These are phyloP conservation scores for Boletellus deceptivus DNA, from an alignment of 1,284 basidiomycete genomes.

Conservation along the genomic window DNA sequence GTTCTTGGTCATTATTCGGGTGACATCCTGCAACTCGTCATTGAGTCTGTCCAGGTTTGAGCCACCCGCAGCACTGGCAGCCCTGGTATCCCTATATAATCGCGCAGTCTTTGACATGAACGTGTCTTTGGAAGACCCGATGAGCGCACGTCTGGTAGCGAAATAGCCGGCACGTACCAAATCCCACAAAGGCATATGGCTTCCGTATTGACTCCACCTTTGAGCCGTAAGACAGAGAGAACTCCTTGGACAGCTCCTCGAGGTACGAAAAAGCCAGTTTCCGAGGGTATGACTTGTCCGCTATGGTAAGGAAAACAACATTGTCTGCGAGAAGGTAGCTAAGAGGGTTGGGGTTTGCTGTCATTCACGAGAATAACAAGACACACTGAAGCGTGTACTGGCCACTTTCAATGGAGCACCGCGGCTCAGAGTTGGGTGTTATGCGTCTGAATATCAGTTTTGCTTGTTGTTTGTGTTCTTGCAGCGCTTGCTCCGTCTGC, in stretches of 20 bases:
- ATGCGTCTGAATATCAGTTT: constrained; percentile 96
- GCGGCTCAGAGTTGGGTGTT: constrained; percentile 89
- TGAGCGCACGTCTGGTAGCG: constrained; percentile 5
- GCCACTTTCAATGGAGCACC: constrained; percentile 96
- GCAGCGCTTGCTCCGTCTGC: constrained; percentile 88
- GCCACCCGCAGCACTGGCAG: constrained; percentile 66
- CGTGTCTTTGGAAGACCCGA: constrained; percentile 61
- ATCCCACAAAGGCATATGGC: constrained; percentile 95
- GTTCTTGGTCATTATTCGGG: constrained; percentile 99
- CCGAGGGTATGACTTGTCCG: constrained; percentile 95
- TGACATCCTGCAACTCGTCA: constrained; percentile 96
- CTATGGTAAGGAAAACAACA: constrained; percentile 94
- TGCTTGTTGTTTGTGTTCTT: constrained; percentile 98
- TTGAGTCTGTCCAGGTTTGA: constrained; percentile 86
- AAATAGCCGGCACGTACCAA: constrained; percentile 52
- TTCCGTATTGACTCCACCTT: constrained; percentile 84
- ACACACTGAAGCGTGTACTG: constrained; percentile 89
- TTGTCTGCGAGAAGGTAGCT: constrained; percentile 95
- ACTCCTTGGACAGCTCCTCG: constrained; percentile 96
- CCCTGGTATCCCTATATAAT: constrained; percentile 91
- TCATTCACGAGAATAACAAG: background rate
- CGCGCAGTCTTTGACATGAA: constrained; percentile 99
- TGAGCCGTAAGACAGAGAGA: constrained; percentile 84
- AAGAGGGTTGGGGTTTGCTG: background rate
- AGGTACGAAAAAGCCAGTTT: constrained; percentile 98